Base-by-base conservation (phyloP, 2,329 filamentous ascomycete genomes). In the Decorospora gaudefroyi region DNA sequence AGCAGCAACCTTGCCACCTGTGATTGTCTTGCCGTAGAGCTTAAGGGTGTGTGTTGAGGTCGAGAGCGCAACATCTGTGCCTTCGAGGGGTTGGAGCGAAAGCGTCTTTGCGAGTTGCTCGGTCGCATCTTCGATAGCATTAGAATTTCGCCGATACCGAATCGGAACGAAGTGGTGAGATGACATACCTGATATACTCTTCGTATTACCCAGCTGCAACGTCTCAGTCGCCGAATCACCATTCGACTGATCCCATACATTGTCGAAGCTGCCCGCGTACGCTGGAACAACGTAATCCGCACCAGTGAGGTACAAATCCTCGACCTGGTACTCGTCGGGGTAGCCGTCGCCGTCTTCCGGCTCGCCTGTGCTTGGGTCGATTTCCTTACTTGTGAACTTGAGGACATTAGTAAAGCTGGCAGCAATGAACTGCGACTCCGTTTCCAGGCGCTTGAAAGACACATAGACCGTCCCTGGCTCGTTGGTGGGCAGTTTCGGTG, bases 381-480 rank as follows among this genome's bases (percentile, higher is more conserved):
- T 93, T 74, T 99, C 93, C 76, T 96, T 97, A 77, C 87, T 93
- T 12, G 90, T 96, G 71, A 99, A 99, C 74, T 93, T 96, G 67
- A 99, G 86, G 26, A 89, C 77, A 72, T 97, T 99, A 56, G 88
- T 90, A 72, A 99, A 95, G 28, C 83, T 87, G 38, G 86, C 84
- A 15, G 87, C 78, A 4, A 90, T 85, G 70, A 95, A 86, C n/a
- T 86, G 81, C 29, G 76, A 79, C 61, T 90, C 88, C 43, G 88
- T 90, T 46, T 80, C 82, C 18, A 83, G 74, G 71, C 95, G 93
- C 74, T 87, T 88, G 78, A 99, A 96, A 2, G 90, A 90, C 27
- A 96, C 93, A 67, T 96, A 99, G 27, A 97, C 86, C 59, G 90
- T 92, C 46, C 93, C 93, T 0, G 91, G 90, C 69, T 92, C 87